Percentiles rank a stretch among this genome's conserved stretches.
Conservation (phyloP, 495 filamentous ascomycete species). For the Pseudevernia furfuracea region DNA sequence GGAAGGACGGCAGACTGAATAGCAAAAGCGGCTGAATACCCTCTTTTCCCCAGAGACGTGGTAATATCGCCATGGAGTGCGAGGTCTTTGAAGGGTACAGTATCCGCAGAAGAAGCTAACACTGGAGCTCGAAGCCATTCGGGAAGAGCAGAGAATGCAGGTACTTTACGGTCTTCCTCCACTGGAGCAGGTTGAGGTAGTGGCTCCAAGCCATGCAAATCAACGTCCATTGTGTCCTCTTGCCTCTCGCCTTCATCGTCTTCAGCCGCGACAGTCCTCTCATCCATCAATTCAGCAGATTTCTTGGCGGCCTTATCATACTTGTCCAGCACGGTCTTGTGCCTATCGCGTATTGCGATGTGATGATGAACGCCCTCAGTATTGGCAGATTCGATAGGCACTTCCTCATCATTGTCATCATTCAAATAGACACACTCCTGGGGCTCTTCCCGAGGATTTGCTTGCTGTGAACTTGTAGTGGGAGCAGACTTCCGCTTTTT, state of each 20-base stretch:
- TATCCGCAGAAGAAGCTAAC: constrained; percentile 49
- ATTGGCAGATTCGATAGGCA: neutral
- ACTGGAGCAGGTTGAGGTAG: constrained; percentile 67
- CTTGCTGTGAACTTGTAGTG: neutral
- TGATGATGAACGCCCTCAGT: constrained; percentile 32
- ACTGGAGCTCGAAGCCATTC: constrained; percentile 71
- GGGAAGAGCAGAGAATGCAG: constrained; percentile 43
- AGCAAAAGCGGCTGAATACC: constrained; percentile 70
- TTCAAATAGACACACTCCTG: neutral
- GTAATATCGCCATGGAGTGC: constrained; percentile 48
- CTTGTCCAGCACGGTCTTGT: constrained; percentile 38
- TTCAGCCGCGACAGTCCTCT: neutral
- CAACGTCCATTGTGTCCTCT: neutral
- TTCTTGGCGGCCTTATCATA: constrained; percentile 38
- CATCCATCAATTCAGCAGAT: neutral
- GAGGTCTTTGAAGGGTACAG: constrained; percentile 54
- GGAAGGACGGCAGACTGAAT: constrained; percentile 79
- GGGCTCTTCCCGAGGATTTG: neutral
- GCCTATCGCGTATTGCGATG: neutral
- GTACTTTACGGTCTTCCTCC: constrained; percentile 41
- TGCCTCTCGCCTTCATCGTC: neutral
- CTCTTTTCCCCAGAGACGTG: constrained; percentile 53
- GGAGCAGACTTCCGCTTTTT: constrained; percentile 10
- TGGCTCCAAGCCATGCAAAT: constrained; percentile 60
- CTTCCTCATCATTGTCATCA: neutral